Base-by-base conservation (phyloP, 306 rosid species). In the Cicer pinnatifidum region DNA sequence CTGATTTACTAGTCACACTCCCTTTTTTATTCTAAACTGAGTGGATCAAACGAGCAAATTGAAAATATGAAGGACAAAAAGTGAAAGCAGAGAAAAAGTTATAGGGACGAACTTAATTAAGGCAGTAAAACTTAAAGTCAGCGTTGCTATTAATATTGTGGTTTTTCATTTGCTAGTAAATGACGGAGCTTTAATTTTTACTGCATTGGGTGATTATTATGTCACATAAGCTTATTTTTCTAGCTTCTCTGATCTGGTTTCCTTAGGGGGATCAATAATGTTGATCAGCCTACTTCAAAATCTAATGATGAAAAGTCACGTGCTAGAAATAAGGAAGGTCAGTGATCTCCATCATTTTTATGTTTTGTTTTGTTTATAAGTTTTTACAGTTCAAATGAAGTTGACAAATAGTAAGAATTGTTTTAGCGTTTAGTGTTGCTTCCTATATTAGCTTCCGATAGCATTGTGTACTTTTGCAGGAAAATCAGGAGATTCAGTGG, bases 271-370 rank as follows among this genome's bases (percentile, higher is more conserved):
- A 72, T 56, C 37, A 74, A 76, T 77, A 75, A 78, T 78, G 82
- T 58, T 71, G 77, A 75, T 70, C 83, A 37, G 33, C 65, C 79
- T 57, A 54, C 72, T 73, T 39, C 65, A 40, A 85, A 79, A 71
- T 47, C 57, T 84, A 83, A 79, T 60, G 82, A 73, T 69, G 93
- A 66, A 78, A 82, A 74, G n/a, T 46, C 77, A 71, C 19, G 70
- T 51, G 46, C 80, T 19, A 60, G 81, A 73, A 66, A 47, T 58
- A 81, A 83, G 58, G 87, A 85, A 82, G 97, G 97, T 94, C 82
- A 83, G 80, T 79, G 57, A 60, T 63, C 72, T 72, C 58, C 40
- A 20, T 40, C 28, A 15, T 76, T 54, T 15, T 39, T 41, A 44
- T 33, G 54, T 78, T 74, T 62, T 40, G 46, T 52, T 70, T 73